Conservation (phyloP, 2,329 filamentous ascomycete genomes). For the Alternaria alternata region DNA sequence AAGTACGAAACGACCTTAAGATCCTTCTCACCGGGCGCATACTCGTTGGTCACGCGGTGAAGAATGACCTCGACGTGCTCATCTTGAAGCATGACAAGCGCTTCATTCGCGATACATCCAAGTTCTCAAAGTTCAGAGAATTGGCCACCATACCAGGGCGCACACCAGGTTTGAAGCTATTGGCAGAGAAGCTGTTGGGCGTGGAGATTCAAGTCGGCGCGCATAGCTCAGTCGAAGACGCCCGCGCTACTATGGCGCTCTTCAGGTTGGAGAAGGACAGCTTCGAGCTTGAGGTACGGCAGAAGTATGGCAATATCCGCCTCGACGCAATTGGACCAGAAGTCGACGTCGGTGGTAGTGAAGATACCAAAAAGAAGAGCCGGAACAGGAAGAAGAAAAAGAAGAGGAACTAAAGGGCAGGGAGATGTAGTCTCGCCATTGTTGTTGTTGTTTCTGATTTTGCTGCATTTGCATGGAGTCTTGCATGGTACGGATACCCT, state of each 20-base stretch:
- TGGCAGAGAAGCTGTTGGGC: slow-evolving; percentile 66
- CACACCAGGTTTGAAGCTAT: slow-evolving; percentile 71
- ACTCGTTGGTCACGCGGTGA: slow-evolving; percentile 83
- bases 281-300: slow-evolving; percentile 83
- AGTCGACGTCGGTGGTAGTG: slow-evolving; percentile 29
- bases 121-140: slow-evolving; percentile 76
- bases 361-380: slow-evolving; percentile 40
- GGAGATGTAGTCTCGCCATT: background rate
- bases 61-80: slow-evolving; percentile 78
- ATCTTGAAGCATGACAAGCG: slow-evolving; percentile 78
- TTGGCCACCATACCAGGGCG: slow-evolving; percentile 66
- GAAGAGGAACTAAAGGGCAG: slow-evolving; percentile 34
- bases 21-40: slow-evolving; percentile 74
- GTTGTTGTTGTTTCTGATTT: slow-evolving; percentile 3
- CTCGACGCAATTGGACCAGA: slow-evolving; percentile 32
- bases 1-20: slow-evolving; percentile 77
- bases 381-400: slow-evolving; percentile 52
- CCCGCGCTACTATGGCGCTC: slow-evolving; percentile 86
- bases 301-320: slow-evolving; percentile 60
- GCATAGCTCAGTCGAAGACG: slow-evolving; percentile 76
- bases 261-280: slow-evolving; percentile 83
- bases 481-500: slow-evolving; percentile 29
- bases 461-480: slow-evolving; percentile 28
- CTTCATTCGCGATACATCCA: slow-evolving; percentile 85
- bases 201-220: slow-evolving; percentile 67